Evolutionary conservation across 2,329 filamentous ascomycete genomes (phyloP).

Genomic region (Penicillium capsulatum): DNA sequence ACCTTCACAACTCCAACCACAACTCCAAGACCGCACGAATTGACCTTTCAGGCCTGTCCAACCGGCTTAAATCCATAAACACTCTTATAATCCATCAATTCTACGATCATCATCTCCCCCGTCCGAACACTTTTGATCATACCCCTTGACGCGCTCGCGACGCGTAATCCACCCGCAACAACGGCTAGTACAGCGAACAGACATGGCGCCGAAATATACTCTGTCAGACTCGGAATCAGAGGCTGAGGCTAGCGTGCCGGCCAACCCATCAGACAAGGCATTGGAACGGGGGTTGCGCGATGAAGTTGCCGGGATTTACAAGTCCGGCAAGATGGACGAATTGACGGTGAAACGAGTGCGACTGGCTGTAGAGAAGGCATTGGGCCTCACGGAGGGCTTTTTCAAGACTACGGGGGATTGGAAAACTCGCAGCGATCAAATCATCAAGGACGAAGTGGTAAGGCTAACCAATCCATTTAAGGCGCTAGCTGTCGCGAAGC

Average conservation of each 20-base stretch:
- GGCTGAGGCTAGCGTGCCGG: constrained; percentile 12
- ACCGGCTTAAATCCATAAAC: too few relatives aligned
- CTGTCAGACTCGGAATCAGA: constrained; percentile 32
- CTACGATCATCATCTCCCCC: too few relatives aligned
- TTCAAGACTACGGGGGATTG: constrained; percentile 53
- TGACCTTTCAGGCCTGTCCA: constrained; percentile 1
- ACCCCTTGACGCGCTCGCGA: too few relatives aligned
- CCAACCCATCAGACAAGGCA: constrained; percentile 29
- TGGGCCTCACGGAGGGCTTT: constrained; percentile 52
- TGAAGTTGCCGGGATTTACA: constrained; percentile 35
- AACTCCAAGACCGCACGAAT: constrained; percentile 1
- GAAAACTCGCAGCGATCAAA: constrained; percentile 52
- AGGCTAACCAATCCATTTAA: constrained; percentile 11
- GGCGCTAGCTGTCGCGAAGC: constrained; percentile 1
- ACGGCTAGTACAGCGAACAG: not conserved
- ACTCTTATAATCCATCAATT: too few relatives aligned
- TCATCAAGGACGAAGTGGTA: constrained; percentile 54
- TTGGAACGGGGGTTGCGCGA: constrained; percentile 40
- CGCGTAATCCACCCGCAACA: not conserved
- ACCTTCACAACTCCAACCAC: not conserved
- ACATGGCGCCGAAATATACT: constrained; percentile 30
- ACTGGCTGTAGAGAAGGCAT: constrained; percentile 47
- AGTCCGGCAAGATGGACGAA: constrained; percentile 45
- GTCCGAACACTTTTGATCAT: too few relatives aligned
- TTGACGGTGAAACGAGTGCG: constrained; percentile 57